Evolutionary conservation across 129 eudicot genomes (phyloP), one percentile per base, ranked within the genome.

Genomic region (Centrapalus pauciflorus): DNA sequence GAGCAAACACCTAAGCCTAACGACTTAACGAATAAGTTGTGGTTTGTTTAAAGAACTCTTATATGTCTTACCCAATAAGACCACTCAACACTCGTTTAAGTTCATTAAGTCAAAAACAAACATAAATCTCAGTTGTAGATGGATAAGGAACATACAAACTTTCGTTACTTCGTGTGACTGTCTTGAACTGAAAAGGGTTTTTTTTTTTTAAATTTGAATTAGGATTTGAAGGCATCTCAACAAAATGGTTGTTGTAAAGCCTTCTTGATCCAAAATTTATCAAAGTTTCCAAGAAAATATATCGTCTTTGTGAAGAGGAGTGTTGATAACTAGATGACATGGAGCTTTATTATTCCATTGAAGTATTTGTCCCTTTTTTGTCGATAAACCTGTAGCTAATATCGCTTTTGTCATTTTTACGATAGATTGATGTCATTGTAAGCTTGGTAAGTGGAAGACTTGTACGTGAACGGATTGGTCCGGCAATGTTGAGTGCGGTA

Each of bases 401-500:
- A 10, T 16, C 19, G 3, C 14, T 74, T 74, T 43, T 41, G 23
- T 32, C 16, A 56, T 30, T 40, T 41, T 70, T 56, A 26, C 34
- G 28, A 12, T 79, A 93, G 99, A 93, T 89, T 64, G 99, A 93
- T 80, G 99, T 93, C 33, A 89, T 93, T 65, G 89, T 85, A 4
- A 93, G 99, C 83, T 90, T 93, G 35, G 46, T 93, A 52, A 93
- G 96, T 50, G 99, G 99, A 65, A 89, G 99, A 66, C 99, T 93
- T 76, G 99, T 93, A 23, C 99, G 99, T 27, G 99, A 93, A 62
- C 80, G 96, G 19, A 93, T 93, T 38, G 99, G 99, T 71, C 99
- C 99, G 0, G 99, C 99, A 57, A 93, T 93, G 99, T 77, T 93
- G 61, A 93, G 99, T 75, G 99, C 99, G 4, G 99, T 93, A 30